Conservation (phyloP, 768 basidiomycete species). For the Pulveroboletus frians region DNA sequence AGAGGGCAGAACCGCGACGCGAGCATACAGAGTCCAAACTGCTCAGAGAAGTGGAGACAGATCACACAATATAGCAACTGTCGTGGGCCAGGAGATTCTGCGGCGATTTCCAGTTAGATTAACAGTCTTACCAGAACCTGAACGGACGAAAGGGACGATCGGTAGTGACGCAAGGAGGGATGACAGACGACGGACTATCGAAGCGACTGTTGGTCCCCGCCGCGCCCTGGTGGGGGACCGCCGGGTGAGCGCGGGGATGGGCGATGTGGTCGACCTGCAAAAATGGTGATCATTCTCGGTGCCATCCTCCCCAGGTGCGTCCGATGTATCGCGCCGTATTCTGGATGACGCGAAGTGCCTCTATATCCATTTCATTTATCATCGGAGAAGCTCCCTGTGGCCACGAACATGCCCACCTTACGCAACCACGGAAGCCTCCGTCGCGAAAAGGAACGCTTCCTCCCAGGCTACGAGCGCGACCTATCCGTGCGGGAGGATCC, state of each 20-base stretch:
- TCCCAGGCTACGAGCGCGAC: neutral
- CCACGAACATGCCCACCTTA: slow-evolving; percentile 23
- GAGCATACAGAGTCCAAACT: slow-evolving; percentile 2
- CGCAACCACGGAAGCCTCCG: slow-evolving; percentile 6
- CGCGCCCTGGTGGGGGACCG: neutral
- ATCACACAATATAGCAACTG: slow-evolving; percentile 12
- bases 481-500: slow-evolving; percentile 1
- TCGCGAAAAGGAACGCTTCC: neutral
- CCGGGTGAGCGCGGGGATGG: no score
- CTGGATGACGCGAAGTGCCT: slow-evolving; percentile 13
- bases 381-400: slow-evolving; percentile 15
- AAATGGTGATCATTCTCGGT: slow-evolving; percentile 12
- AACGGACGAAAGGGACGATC: slow-evolving; percentile 8
- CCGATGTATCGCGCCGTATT: slow-evolving; percentile 16
- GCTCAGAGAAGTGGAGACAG: slow-evolving; percentile 5
- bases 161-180: slow-evolving; percentile 6
- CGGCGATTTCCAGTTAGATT: slow-evolving; percentile 5
- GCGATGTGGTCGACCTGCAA: neutral
- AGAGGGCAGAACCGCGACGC: slow-evolving; percentile 6
- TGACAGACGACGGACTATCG: slow-evolving; percentile 16
- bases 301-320: slow-evolving; percentile 24
- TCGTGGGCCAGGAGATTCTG: slow-evolving; percentile 4
- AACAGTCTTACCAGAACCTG: slow-evolving; percentile 13
- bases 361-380: slow-evolving; percentile 26
- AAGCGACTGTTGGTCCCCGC: slow-evolving; percentile 6